Conservation (phyloP, 2,329 filamentous ascomycete genomes). For the Colletotrichum neosansevieriae region DNA sequence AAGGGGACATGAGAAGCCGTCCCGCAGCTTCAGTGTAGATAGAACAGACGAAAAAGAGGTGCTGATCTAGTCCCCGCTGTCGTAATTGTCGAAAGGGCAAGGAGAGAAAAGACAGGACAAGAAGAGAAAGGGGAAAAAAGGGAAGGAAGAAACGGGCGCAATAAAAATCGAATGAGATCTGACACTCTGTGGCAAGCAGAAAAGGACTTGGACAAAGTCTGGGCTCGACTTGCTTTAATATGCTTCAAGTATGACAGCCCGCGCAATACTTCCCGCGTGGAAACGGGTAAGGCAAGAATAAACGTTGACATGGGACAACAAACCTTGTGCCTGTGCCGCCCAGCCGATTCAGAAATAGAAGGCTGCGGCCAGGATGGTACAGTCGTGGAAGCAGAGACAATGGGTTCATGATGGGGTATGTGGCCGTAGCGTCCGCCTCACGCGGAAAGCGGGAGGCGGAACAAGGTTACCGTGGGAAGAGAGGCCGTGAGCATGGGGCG, state of each 20-base stretch:
- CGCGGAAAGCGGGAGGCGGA: conserved; percentile 35
- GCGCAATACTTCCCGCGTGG: conserved; percentile 30
- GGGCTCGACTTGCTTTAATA: conserved; percentile 48
- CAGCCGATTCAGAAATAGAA: conserved; percentile 38
- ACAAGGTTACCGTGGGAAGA: conserved; percentile 27
- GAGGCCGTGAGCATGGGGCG: conserved; percentile 19
- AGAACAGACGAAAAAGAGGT: conserved; percentile 39
- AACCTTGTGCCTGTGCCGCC: conserved; percentile 10
- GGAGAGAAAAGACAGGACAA: conserved; percentile 40
- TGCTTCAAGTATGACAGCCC: conserved; percentile 44
- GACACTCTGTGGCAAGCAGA: conserved; percentile 32
- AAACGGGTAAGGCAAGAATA: conserved; percentile 43
- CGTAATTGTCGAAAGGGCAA: conserved; percentile 38
- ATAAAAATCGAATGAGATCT: conserved; percentile 38
- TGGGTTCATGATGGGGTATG: conserved; percentile 41
- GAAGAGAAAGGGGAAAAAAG: conserved; percentile 43
- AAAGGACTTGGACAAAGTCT: conserved; percentile 41
- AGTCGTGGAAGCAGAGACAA: conserved; percentile 36
- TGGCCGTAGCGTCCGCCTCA: conserved; percentile 42
- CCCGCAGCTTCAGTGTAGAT: conserved; percentile 50
- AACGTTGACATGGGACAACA: conserved; percentile 38
- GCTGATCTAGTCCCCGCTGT: conserved; percentile 31
- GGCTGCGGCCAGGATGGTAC: conserved; percentile 37
- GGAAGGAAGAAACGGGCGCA: conserved; percentile 43
- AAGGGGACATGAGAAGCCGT: conserved; percentile 49